Conservation (phyloP, 2,329 filamentous ascomycete genomes). For the Fusarium succisae region DNA sequence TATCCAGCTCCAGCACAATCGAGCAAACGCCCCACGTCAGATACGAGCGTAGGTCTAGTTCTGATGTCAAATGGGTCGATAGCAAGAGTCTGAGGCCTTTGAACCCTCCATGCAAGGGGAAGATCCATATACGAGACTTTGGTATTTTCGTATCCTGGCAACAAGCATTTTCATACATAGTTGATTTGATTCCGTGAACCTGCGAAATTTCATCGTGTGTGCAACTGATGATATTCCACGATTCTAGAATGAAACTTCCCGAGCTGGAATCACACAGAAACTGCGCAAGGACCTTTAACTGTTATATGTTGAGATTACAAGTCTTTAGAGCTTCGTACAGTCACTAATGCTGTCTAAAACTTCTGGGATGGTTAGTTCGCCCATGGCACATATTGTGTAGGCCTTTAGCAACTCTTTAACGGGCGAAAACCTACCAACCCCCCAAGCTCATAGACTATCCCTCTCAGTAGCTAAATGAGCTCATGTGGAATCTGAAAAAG, state of each 20-base stretch:
- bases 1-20: background rate
- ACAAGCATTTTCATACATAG: background rate
- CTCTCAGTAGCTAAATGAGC: background rate
- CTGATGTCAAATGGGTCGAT: background rate
- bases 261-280: background rate
- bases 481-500: background rate
- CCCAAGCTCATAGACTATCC: background rate
- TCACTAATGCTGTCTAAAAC: background rate
- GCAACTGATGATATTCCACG: background rate
- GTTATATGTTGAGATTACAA: too few species aligned
- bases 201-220: background rate
- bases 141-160: background rate
- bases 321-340: background rate
- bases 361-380: background rate
- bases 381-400: background rate
- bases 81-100: background rate
- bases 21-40: too few species aligned
- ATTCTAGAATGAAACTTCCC: background rate
- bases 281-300: background rate
- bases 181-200: background rate
- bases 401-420: background rate
- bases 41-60: background rate
- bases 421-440: background rate
- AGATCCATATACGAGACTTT: background rate
- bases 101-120: conserved; percentile 17